A percentile compares a stretch with the other conserved stretches of the same genome.
Evolutionary conservation across 148 eudicot genomes (phyloP).

Genomic region (Cornus controversa): DNA sequence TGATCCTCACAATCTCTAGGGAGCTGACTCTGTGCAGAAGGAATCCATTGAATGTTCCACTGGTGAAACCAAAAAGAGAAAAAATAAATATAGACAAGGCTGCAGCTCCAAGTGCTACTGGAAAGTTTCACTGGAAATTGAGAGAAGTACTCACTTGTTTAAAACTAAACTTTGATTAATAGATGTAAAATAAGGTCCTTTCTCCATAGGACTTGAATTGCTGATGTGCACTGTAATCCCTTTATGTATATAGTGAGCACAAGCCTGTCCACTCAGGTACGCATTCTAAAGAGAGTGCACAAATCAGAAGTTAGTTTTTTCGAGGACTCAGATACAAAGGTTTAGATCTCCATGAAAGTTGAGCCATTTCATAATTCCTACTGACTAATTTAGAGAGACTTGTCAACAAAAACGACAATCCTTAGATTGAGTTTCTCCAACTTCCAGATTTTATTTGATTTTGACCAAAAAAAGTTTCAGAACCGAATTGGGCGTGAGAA

Average conservation of each 20-base stretch:
- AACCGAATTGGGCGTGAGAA: background rate
- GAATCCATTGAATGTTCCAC: constrained; percentile 35
- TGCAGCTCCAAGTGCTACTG: background rate
- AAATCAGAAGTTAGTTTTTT: background rate
- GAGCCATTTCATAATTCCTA: background rate
- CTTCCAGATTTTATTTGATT: background rate
- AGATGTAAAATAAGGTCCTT: constrained; percentile 29
- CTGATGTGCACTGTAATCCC: constrained; percentile 20
- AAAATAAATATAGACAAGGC: background rate
- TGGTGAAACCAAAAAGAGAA: constrained; percentile 6
- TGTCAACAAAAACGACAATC: background rate
- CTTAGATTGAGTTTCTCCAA: background rate
- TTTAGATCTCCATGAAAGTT: background rate
- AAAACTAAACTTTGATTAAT: constrained; percentile 12
- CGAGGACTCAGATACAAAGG: background rate
- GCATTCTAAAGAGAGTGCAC: constrained; percentile 34
- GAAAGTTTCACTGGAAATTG: background rate
- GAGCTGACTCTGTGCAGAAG: constrained; percentile 58
- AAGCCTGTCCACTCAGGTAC: constrained; percentile 37
- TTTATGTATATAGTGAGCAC: constrained; percentile 20
- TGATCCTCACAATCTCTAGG: constrained; percentile 45
- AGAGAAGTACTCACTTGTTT: constrained; percentile 19
- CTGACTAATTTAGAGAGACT: background rate
- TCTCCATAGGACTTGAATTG: constrained; percentile 10
- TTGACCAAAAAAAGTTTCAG: background rate